phyloP scores from a whole-genome alignment of 148 eudicot species.

The Gaultheria prostrata region DNA sequence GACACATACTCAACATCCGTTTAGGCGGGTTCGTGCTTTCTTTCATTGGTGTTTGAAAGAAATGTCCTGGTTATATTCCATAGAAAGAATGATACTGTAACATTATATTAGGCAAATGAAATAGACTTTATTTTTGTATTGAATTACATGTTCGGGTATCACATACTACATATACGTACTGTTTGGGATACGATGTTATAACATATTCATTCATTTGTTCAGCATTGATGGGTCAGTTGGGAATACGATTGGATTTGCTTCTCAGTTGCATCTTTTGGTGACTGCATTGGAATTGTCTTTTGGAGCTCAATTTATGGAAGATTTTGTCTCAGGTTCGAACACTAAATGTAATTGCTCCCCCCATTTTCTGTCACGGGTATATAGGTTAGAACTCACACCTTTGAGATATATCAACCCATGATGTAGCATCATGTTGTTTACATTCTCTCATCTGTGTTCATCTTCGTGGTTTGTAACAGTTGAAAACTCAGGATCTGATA shows the following conservation, averaged over 20 bases:
- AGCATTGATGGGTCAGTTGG: conserved; percentile 42
- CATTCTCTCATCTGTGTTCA: background rate
- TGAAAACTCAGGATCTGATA: conserved; percentile 69
- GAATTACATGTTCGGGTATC: background rate
- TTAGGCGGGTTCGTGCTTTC: background rate
- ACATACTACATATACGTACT: background rate
- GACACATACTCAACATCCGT: background rate
- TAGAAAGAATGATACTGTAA: background rate
- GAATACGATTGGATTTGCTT: conserved; percentile 76
- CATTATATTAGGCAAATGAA: background rate
- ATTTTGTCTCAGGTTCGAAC: conserved; percentile 83
- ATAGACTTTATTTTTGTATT: background rate
- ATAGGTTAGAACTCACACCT: conserved; percentile 12
- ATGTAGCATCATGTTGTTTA: conserved; percentile 13
- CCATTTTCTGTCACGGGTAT: conserved; percentile 17
- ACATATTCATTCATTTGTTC: conserved; percentile 19
- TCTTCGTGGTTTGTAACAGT: conserved; percentile 33
- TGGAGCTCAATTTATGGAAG: conserved; percentile 84
- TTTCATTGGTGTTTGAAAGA: background rate
- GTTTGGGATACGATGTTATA: conserved; percentile 9
- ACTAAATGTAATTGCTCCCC: conserved; percentile 15
- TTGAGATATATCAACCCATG: conserved; percentile 3
- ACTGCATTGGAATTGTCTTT: conserved; percentile 66
- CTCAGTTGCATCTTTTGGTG: conserved; percentile 76
- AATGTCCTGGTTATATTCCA: background rate